Conservation (phyloP, 306 rosid genomes). For the Trifolium repens region DNA sequence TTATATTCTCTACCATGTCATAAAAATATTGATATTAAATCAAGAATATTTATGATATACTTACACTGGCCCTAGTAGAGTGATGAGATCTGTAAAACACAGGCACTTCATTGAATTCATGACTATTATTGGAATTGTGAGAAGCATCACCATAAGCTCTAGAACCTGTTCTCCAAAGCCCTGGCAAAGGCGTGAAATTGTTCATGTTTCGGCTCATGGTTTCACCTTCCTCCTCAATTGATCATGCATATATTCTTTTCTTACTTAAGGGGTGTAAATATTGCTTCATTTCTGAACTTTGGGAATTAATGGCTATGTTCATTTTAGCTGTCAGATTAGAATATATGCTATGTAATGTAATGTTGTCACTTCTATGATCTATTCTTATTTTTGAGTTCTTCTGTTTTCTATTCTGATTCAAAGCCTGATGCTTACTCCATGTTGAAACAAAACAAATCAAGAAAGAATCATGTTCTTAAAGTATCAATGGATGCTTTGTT, state of each 20-base stretch:
- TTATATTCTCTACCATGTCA: background rate
- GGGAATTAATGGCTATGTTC: constrained; percentile 29
- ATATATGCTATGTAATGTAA: constrained; percentile 30
- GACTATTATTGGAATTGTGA: constrained; percentile 34
- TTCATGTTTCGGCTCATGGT: constrained; percentile 55
- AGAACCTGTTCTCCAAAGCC: constrained; percentile 34
- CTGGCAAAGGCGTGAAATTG: constrained; percentile 42
- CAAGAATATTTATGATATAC: constrained; percentile 35
- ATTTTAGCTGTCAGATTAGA: constrained; percentile 37
- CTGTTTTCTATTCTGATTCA: constrained; percentile 38
- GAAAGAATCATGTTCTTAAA: constrained; percentile 48
- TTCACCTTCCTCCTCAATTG: constrained; percentile 36
- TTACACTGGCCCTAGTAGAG: constrained; percentile 48
- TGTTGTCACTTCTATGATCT: constrained; percentile 18
- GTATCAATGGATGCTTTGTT: constrained; percentile 25
- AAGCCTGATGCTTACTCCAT: constrained; percentile 51
- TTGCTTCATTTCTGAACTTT: constrained; percentile 26
- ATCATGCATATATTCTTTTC: constrained; percentile 28
- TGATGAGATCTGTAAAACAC: constrained; percentile 45
- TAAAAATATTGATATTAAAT: background rate
- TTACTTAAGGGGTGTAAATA: constrained; percentile 4
- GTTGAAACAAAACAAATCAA: constrained; percentile 3
- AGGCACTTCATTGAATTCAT: constrained; percentile 48
- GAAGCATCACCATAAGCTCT: constrained; percentile 48
- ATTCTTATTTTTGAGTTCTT: constrained; percentile 32